Evolutionary conservation across 805 yeast species (phyloP), one percentile per base, ranked within the genome.

Genomic region (Pichia eremophila): DNA sequence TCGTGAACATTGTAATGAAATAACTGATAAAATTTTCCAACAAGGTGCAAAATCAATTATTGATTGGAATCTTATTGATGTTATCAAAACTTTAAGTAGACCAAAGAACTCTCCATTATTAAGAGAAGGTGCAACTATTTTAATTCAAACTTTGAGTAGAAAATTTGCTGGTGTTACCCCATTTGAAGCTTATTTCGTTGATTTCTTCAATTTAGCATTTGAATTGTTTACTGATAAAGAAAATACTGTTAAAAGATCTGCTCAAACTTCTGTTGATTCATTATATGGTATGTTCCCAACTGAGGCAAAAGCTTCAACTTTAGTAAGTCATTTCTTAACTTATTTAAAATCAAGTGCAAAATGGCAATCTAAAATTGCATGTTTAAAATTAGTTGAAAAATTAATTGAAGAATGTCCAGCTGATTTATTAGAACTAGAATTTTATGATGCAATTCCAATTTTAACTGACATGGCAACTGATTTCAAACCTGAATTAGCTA

Each of bases 401-500:
- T 74, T 90, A 47, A 73, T 85, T 50, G 87, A 78, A 52, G 88
- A 85, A 44, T 80, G 84, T 40, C 93, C 96, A 48, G 78, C 83
- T 38, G 98, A 93, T 68, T 74, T 86, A 58, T 71, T 91, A 56
- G 96, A 91, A 67, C 64, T 82, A 61, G 80, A 82, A 56, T 91
- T 91, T 66, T 80, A 81, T 51, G 77, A 75, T 47, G 77, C 87
- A 5, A 79, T 91, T 34, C 98, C 99, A 37, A 75, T 85, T 10
- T 74, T 91, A 59, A 87, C 95, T 34, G 95, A 87, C 67, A 77
- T 83, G 69, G 79, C 96, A 54, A 91, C 95, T 48, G 99, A 91
- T 65, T 88, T 93, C 77, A 91, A 91, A 72, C 96, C 97, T 2
- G 99, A 91, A 68, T 75, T 93, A 48, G 89, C 96, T 28, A 81